phyloP scores from a whole-genome alignment of 2,329 filamentous ascomycete species.

The Cryphonectria carpinicola region DNA sequence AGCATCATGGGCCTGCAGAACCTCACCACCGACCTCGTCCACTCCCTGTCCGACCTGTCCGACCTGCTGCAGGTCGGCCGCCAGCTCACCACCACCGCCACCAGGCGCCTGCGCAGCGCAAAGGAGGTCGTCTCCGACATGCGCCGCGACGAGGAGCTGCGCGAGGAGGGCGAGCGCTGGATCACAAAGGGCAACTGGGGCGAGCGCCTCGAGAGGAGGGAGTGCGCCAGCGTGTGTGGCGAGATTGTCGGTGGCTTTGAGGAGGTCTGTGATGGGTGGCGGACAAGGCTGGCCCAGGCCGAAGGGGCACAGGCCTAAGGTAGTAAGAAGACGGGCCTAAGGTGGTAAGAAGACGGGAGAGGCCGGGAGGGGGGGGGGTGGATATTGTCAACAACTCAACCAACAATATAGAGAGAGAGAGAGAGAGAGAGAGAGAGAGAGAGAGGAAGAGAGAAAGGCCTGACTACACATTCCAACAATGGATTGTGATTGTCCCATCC shows the following conservation, averaged over 20 bases:
- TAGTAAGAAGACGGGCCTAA: neutral
- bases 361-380: neutral
- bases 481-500: neutral
- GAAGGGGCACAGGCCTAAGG: slow-evolving; percentile 48
- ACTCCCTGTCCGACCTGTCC: slow-evolving; percentile 82
- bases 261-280: slow-evolving; percentile 83
- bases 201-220: slow-evolving; percentile 72
- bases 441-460: neutral
- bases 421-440: neutral
- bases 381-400: too few relatives aligned
- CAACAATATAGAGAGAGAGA: neutral
- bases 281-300: slow-evolving; percentile 71
- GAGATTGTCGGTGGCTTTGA: slow-evolving; percentile 94
- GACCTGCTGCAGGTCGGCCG: slow-evolving; percentile 94
- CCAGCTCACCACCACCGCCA: slow-evolving; percentile 82
- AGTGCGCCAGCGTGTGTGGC: slow-evolving; percentile 81
- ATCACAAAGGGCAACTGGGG: slow-evolving; percentile 84
- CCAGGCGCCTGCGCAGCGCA: slow-evolving; percentile 76
- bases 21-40: slow-evolving; percentile 73
- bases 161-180: slow-evolving; percentile 82
- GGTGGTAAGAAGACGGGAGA: neutral
- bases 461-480: neutral
- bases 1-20: slow-evolving; percentile 71
- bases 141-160: slow-evolving; percentile 77
- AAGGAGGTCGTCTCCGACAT: slow-evolving; percentile 87